Base-by-base conservation (phyloP, 2,329 filamentous ascomycete genomes). In the Neonectria hederae region DNA sequence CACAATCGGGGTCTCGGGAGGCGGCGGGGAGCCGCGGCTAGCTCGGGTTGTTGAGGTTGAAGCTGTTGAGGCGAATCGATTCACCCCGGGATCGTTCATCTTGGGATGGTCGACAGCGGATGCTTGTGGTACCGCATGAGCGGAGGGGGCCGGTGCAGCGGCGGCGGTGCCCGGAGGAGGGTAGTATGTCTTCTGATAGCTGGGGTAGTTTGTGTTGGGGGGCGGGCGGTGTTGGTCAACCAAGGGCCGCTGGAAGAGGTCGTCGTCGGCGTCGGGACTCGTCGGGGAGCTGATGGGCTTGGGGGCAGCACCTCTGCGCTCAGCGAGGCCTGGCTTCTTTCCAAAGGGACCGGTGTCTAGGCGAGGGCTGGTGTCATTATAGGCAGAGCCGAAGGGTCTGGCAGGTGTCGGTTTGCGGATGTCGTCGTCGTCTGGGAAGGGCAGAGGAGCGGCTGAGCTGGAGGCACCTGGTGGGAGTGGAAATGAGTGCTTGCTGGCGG, bases 31-130 rank as follows among this genome's bases (percentile, higher is more conserved):
- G 46, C 96, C 96, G 71, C 96, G 88, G 75, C 92, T 94, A 21
- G 96, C 96, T 69, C 92, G 89, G 2, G 95, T 97, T 1, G 96
- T 99, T 2, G 94, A 97, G 13, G 90, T 97, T 0, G 96, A 98
- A 14, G 95, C 94, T 8, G 93, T 97, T 2, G 95, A 97, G 11
- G 86, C 84, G 69, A 89, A 89, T 48, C 89, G 84, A 73, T 87
- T 89, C 67, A 90, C 84, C 30, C 82, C 81, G 54, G 73, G 80
- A n/a, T 85, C 82, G 28, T 74, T 74, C n/a, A 80, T 77, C 74
- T 65, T 72, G 21, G 70, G 51, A 43, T 75, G 68, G 62, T 76
- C 62, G 48, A 63, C 59, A 54, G 62, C 65, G 7, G 64, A 65
- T 5, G 70, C 61, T 43, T 72, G 72, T n/a, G 65, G 62, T 51